Evolutionary conservation across 768 basidiomycete species (phyloP), one percentile per base, ranked within the genome.

Genomic region (Mrakia gelida): DNA sequence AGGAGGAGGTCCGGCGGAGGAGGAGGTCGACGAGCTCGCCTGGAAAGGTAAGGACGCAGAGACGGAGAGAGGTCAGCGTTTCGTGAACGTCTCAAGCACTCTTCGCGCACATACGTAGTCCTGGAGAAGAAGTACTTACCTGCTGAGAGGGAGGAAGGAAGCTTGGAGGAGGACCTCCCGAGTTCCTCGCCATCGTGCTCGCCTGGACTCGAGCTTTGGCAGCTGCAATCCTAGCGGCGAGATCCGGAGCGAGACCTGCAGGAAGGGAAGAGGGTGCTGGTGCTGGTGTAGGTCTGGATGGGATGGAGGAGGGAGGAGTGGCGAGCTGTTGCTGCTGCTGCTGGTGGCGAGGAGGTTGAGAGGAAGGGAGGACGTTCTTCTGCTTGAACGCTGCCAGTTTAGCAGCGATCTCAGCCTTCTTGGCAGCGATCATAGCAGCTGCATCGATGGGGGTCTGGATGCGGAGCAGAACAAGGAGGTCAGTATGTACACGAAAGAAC

Each of bases 351-450:
- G 84, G 85, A 54, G 86, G 32, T 28, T 71, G 74, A 16, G 77
- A 77, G 30, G 75, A 73, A 77, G 77, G 77, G 21, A 74, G 75
- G 16, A 81, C 81, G 56, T 82, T 79, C 71, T 82, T 83, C 71
- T 71, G 32, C 38, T 70, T 61, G 70, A 93, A 91, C 2, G 90
- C 90, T 3, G 93, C 93, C 32, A 92, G 87, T 83, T 93, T 94
- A 23, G 94, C 93, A 16, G 91, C 88, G 79, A 95, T 90, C 84
- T 94, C 92, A 9, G 92, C 92, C 56, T 90, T 88, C 84, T 92
- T 92, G 85, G 92, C 91, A 30, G 91, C 91, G 75, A 94, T 93
- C 81, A 92, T 88, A 43, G 88, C 91, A 80, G 89, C 88, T 79
- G 86, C 86, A 52, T 88, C 86, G 16, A 87, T 78, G 88, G 89